phyloP scores from a whole-genome alignment of 1,139 yeast species.

The Candida anutae region DNA sequence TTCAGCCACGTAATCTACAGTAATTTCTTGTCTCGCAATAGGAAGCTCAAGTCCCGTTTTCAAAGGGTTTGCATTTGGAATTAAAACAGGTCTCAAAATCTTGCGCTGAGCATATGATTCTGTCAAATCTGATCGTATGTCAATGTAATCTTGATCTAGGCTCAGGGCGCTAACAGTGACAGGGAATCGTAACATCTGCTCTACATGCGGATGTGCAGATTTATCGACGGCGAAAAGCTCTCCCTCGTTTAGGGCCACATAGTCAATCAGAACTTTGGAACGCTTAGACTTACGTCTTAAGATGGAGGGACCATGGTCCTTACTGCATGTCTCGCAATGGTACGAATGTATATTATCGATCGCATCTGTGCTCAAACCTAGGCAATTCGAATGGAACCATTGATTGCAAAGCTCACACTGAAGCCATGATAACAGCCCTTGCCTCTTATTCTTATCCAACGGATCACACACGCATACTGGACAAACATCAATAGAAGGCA shows the following conservation, averaged over 20 bases:
- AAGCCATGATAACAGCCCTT: constrained; percentile 39
- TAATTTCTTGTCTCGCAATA: constrained; percentile 23
- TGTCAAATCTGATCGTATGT: constrained; percentile 25
- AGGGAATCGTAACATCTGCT: constrained; percentile 20
- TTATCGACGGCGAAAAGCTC: constrained; percentile 52
- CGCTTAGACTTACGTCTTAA: constrained; percentile 52
- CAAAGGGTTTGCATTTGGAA: constrained; percentile 22
- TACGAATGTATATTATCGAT: constrained; percentile 37
- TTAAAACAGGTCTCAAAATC: constrained; percentile 19
- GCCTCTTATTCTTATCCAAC: constrained; percentile 9
- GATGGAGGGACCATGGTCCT: constrained; percentile 44
- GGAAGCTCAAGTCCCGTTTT: constrained; percentile 35
- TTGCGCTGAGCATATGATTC: constrained; percentile 11
- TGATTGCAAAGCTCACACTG: constrained; percentile 52
- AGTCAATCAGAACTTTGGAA: constrained; percentile 51
- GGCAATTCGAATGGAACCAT: constrained; percentile 59
- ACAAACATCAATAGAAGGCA: constrained; percentile 11
- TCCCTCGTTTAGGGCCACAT: constrained; percentile 75
- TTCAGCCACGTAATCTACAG: constrained; percentile 51
- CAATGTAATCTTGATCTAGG: constrained; percentile 3
- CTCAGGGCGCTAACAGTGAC: constrained; percentile 10
- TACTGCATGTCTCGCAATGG: constrained; percentile 48
- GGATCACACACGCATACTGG: constrained; percentile 15
- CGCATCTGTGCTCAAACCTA: constrained; percentile 27
- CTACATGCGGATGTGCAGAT: constrained; percentile 57